Percentiles rank a stretch among this genome's conserved stretches.
These are phyloP conservation scores for Meyerozyma smithsonii DNA, from an alignment of 1,139 yeast species.

Conservation along the genomic window DNA sequence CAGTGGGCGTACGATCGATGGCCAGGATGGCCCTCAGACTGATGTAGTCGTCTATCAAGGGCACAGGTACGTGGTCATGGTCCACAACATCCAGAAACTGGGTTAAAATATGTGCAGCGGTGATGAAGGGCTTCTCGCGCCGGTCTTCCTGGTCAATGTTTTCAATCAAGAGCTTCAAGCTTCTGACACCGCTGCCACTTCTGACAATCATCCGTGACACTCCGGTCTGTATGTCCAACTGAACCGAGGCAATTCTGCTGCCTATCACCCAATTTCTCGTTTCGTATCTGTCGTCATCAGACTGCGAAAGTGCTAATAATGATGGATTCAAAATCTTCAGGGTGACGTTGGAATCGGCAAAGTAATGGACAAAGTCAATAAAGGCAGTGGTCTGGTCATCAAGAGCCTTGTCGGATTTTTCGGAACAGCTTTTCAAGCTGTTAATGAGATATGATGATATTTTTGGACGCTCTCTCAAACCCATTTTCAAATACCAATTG, in stretches of 20 bases:
- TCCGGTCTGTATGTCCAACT: constrained; percentile 51
- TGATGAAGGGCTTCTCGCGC: constrained; percentile 8
- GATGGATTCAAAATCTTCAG: constrained; percentile 34
- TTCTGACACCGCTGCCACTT: constrained; percentile 63
- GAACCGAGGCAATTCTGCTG: constrained; percentile 51
- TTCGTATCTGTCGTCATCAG: constrained; percentile 17
- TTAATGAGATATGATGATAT: constrained; percentile 61
- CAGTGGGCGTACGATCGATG: constrained; percentile 74
- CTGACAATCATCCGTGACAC: constrained; percentile 50
- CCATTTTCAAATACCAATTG: constrained; percentile 69
- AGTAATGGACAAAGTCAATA: constrained; percentile 64
- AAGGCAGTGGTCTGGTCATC: constrained; percentile 57
- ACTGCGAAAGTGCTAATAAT: constrained; percentile 9
- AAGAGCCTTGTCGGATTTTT: constrained; percentile 21
- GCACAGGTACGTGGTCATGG: constrained; percentile 22
- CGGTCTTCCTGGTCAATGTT: constrained; percentile 5
- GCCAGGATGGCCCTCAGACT: constrained; percentile 56
- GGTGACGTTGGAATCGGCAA: constrained; percentile 63
- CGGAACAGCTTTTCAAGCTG: constrained; percentile 45
- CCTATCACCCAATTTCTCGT: constrained; percentile 62
- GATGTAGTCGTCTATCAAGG: constrained; percentile 43
- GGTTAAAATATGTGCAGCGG: constrained; percentile 27
- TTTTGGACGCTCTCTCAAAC: constrained; percentile 51
- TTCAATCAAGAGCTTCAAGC: constrained; percentile 44
- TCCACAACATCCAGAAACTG: constrained; percentile 29